A percentile compares a stretch with the other conserved stretches of the same genome.
Conservation (phyloP, 2,329 filamentous ascomycete species). For the Hymenoscyphus infarciens region DNA sequence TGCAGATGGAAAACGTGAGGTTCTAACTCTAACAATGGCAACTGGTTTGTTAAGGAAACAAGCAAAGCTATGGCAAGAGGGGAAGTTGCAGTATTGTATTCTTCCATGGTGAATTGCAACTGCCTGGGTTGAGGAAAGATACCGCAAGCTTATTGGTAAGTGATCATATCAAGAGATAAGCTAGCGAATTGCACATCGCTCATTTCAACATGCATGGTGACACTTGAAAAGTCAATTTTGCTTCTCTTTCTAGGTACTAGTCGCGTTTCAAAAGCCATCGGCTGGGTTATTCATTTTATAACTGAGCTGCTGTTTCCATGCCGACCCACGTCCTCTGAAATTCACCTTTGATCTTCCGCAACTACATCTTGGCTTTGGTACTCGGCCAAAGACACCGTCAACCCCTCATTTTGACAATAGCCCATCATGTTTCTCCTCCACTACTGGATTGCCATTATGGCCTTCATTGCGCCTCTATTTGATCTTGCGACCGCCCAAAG, state of each 20-base stretch:
- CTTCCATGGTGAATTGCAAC: no score
- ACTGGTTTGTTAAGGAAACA: not conserved
- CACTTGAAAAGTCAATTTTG: not conserved
- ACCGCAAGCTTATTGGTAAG: not conserved
- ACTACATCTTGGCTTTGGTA: not conserved
- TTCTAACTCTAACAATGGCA: not conserved
- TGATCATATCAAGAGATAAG: not conserved
- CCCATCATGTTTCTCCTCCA: not conserved
- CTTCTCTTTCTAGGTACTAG: not conserved
- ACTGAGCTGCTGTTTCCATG: not conserved
- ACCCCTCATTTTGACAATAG: not conserved
- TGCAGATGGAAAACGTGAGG: not conserved
- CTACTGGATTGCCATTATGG: not conserved
- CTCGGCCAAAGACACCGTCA: not conserved
- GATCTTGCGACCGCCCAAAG: not conserved
- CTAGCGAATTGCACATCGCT: not conserved
- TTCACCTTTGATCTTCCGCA: not conserved
- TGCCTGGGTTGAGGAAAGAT: no score
- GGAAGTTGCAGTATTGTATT: not conserved
- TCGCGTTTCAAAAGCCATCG: not conserved
- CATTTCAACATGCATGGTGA: constrained; percentile 1
- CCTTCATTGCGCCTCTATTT: not conserved
- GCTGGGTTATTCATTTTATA: not conserved
- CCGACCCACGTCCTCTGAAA: not conserved
- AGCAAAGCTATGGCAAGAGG: not conserved